Evolutionary conservation across 306 rosid genomes (phyloP).

Genomic region (Cyamopsis tetragonoloba): DNA sequence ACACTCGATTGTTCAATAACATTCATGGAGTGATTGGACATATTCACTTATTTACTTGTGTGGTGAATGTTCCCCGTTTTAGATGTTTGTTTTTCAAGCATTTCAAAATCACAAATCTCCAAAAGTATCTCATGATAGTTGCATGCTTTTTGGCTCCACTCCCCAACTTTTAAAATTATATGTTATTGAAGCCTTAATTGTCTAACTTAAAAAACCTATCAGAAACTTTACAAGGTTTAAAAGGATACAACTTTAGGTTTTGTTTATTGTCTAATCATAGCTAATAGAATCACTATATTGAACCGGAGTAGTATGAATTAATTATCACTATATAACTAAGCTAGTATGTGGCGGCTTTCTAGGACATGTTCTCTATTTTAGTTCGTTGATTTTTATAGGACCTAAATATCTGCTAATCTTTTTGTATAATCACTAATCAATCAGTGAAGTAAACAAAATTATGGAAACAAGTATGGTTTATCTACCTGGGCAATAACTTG

Average conservation of each 20-base stretch:
- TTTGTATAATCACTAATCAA: background rate
- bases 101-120: background rate
- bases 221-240: background rate
- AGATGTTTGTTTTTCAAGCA: background rate
- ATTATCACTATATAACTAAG: background rate
- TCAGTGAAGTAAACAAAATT: background rate
- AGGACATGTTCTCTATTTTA: background rate
- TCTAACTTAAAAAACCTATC: background rate
- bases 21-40: slow-evolving; percentile 3
- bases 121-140: background rate
- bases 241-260: background rate
- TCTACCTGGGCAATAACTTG: background rate
- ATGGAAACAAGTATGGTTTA: background rate
- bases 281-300: background rate
- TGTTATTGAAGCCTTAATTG: background rate
- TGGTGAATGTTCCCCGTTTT: background rate
- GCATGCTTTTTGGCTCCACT: background rate
- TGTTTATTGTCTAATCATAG: background rate
- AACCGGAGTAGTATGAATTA: background rate
- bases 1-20: background rate
- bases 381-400: background rate
- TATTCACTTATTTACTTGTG: background rate
- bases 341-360: background rate
- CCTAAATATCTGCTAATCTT: background rate
- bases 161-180: background rate